Percentiles rank a stretch among this genome's conserved stretches.
phyloP scores from a whole-genome alignment of 345 rosid genomes.

The Brassica napus region Da-Ae NC_063443.1:16458501-16459000 shows the following conservation, averaged over 20 bases:
- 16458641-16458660: constrained; percentile 62
- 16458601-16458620: constrained; percentile 78
- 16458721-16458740: constrained; percentile 4
- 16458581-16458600: constrained; percentile 75
- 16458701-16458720: background rate
- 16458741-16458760: background rate
- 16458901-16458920: too few species aligned
- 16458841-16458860: too few species aligned
- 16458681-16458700: background rate
- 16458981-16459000: background rate
- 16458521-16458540: constrained; percentile 71
- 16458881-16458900: too few species aligned
- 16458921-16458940: too few species aligned
- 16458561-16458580: constrained; percentile 68
- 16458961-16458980: too few species aligned
- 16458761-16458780: background rate
- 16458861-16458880: too few species aligned
- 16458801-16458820: too few species aligned
- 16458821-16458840: too few species aligned
- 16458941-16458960: too few species aligned
- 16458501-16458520: constrained; percentile 86
- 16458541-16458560: constrained; percentile 76
- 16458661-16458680: constrained; percentile 36
- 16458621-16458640: constrained; percentile 74
- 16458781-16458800: background rate